phyloP scores from a whole-genome alignment of 164 flowering plant genomes.

The Platanus orientalis region DNA sequence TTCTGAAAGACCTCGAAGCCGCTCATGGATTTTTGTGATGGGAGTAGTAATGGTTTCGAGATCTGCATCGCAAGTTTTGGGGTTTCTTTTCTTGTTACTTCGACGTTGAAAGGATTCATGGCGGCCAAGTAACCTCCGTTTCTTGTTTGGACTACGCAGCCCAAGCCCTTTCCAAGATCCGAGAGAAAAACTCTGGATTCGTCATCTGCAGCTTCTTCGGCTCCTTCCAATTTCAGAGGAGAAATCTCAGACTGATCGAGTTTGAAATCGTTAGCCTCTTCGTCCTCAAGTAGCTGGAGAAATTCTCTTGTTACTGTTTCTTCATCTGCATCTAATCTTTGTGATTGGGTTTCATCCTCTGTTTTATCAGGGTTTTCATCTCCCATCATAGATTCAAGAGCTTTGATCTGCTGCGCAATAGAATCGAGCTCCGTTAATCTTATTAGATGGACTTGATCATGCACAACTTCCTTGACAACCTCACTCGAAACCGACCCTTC shows the following conservation, averaged over 20 bases:
- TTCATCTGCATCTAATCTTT: slow-evolving; percentile 76
- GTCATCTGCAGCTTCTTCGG: slow-evolving; percentile 26
- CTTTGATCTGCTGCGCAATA: slow-evolving; percentile 86
- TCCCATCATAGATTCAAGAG: slow-evolving; percentile 73
- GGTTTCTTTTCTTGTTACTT: slow-evolving; percentile 53
- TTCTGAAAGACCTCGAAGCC: slow-evolving; percentile 74
- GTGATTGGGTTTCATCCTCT: slow-evolving; percentile 48
- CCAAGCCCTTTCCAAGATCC: slow-evolving; percentile 85
- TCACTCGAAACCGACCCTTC: slow-evolving; percentile 48
- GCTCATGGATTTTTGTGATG: slow-evolving; percentile 25
- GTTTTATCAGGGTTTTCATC: slow-evolving; percentile 32
- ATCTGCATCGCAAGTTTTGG: slow-evolving; percentile 93
- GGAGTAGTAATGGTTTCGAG: slow-evolving; percentile 62
- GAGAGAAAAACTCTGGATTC: slow-evolving; percentile 51
- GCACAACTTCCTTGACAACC: slow-evolving; percentile 75
- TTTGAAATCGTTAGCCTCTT: slow-evolving; percentile 30
- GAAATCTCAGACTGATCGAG: slow-evolving; percentile 21
- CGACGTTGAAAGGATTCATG: slow-evolving; percentile 57
- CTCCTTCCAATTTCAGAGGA: slow-evolving; percentile 24
- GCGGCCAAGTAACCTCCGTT: slow-evolving; percentile 85
- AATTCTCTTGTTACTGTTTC: slow-evolving; percentile 86
- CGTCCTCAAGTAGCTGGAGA: slow-evolving; percentile 82
- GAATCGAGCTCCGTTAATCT: slow-evolving; percentile 74
- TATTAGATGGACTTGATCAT: slow-evolving; percentile 46
- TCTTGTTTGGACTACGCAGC: slow-evolving; percentile 83